Base-by-base conservation (phyloP, 805 yeast species). In the Yamadazyma takamatsuzukensis region DNA sequence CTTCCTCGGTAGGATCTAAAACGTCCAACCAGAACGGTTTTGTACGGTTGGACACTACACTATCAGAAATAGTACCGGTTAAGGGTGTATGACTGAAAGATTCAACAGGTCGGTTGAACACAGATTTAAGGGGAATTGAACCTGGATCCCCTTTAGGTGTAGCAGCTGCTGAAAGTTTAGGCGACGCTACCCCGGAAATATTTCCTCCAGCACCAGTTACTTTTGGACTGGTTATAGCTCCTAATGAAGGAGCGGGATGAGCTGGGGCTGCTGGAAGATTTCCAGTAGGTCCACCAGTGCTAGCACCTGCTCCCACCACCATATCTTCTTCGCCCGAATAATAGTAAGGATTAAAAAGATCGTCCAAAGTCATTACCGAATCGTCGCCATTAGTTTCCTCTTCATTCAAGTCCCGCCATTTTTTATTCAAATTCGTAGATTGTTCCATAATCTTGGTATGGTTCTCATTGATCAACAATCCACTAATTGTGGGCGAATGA, bases 1-100 rank as follows among this genome's bases (percentile, higher is more conserved):
- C 98, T 45, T 88, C 97, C 51, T 93, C 97, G 0, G 95, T 84
- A 8, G 98, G 98, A 49, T 86, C 83, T 36, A 85, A 63, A 9
- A 90, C 83, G 56, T 90, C 97, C 8, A 90, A 68, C 98, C 98
- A 90, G 42, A 66, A 67, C 2, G 72, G 70, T n/a, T 47, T 48
- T 6, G 28, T 34, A 6, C 28, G 35, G 6, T 18, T 15, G 4
- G 33, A 30, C 5, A 33, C 28, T 10, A 31, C 27, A 7, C 22
- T 14, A 5, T 24, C 13, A 9, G 16, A 7, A 25, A 14, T 7
- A 25, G 18, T 25, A 23, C 25, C 25, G 12, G 8, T 23, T 8
- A 14, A 6, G 8, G 25, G 10, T 23, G 42, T 34, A 4, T 25
- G 32, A 13, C 26, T 16, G 10, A 29, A n/a, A 10, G 14, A 6